Conservation (phyloP, 1,284 basidiomycete genomes). For the Tranzscheliella williamsii region DNA sequence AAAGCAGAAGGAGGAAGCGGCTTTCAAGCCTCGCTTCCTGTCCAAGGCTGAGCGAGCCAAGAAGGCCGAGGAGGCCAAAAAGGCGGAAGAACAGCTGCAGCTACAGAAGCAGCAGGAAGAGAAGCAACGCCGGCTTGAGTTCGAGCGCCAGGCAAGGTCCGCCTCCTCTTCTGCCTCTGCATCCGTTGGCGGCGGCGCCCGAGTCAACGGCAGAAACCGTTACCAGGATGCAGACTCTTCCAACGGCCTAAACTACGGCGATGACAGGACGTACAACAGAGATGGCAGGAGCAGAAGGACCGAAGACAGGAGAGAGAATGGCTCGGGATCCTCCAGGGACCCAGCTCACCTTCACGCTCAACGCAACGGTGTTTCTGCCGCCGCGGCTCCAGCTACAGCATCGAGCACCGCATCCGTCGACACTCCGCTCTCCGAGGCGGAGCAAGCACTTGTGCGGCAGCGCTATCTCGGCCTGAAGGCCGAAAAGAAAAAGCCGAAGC, state of each 20-base stretch:
- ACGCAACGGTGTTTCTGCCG: neutral
- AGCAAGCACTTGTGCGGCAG: slow-evolving; percentile 43
- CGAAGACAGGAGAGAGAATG: no score
- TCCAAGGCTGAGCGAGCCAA: slow-evolving; percentile 47
- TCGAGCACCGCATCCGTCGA: neutral
- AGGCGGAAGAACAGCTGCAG: slow-evolving; percentile 23
- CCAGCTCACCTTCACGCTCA: neutral
- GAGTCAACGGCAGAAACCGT: neutral
- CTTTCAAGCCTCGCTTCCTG: slow-evolving; percentile 49
- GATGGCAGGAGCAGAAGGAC: neutral
- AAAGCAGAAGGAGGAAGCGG: slow-evolving; percentile 36
- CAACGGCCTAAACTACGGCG: slow-evolving; percentile 1
- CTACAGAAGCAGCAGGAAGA: slow-evolving; percentile 66
- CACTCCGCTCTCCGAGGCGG: slow-evolving; percentile 34
- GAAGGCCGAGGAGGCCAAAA: slow-evolving; percentile 33
- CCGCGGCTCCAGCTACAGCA: no score
- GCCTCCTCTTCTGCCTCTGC: slow-evolving; percentile 8
- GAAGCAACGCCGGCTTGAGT: slow-evolving; percentile 68
- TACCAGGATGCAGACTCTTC: slow-evolving; percentile 4
- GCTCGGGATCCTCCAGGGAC: no score
- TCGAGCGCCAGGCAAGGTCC: slow-evolving; percentile 68
- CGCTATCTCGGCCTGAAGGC: slow-evolving; percentile 62
- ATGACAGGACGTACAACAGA: neutral
- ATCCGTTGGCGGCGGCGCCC: neutral
- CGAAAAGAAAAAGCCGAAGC: slow-evolving; percentile 81